phyloP scores from a whole-genome alignment of 495 filamentous ascomycete species.

The Penicillium samsonianum region DNA sequence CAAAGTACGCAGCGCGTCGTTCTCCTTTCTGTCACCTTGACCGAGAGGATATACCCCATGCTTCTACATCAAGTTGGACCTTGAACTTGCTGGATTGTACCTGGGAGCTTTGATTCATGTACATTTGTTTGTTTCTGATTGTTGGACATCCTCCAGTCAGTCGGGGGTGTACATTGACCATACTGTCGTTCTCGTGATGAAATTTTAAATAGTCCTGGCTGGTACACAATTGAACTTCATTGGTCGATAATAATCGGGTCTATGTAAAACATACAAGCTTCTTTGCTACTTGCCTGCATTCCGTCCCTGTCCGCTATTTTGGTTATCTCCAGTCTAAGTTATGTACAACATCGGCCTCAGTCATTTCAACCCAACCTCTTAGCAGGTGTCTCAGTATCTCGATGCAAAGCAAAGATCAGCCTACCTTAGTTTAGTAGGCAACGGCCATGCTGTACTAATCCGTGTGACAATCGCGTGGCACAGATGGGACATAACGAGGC shows the following conservation, averaged over 20 bases:
- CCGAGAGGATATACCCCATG: slow-evolving; percentile 1
- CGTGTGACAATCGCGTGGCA: slow-evolving; percentile 20
- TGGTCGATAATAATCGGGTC: neutral
- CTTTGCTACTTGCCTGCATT: neutral
- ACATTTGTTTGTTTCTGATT: slow-evolving; percentile 22
- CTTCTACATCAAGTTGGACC: slow-evolving; percentile 3
- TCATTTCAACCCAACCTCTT: too few relatives aligned
- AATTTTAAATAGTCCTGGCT: slow-evolving; percentile 23
- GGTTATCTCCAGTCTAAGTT: neutral
- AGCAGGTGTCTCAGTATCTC: slow-evolving; percentile 4
- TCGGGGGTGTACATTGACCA: slow-evolving; percentile 19
- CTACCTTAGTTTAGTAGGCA: neutral
- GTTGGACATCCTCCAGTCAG: slow-evolving; percentile 12
- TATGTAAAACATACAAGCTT: slow-evolving; percentile 6
- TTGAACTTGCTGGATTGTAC: slow-evolving; percentile 12
- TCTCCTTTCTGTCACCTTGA: slow-evolving; percentile 2
- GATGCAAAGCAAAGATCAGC: neutral
- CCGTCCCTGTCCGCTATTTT: neutral
- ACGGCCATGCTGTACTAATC: neutral
- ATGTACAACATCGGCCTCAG: slow-evolving; percentile 7
- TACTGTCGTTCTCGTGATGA: slow-evolving; percentile 26
- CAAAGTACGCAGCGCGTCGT: slow-evolving; percentile 19
- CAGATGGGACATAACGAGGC: slow-evolving; percentile 12
- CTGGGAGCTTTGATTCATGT: slow-evolving; percentile 24
- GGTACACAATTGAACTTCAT: slow-evolving; percentile 15